A percentile compares a stretch with the other conserved stretches of the same genome.
Evolutionary conservation across 2,329 filamentous ascomycete species (phyloP).

Genomic region (Sarocladium oryzae): DNA sequence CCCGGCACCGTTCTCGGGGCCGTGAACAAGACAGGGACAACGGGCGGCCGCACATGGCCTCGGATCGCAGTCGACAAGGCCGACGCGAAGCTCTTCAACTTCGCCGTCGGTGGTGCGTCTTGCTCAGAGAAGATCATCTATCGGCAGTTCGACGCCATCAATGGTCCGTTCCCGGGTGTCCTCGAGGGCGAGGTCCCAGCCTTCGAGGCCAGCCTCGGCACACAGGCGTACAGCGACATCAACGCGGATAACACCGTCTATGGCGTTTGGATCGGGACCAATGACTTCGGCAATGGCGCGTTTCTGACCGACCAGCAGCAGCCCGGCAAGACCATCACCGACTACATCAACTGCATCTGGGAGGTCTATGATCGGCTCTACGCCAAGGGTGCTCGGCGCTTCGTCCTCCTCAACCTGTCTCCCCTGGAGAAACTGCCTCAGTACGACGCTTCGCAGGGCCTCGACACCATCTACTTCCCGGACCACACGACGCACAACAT

Average conservation of each 20-base stretch:
- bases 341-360: constrained; percentile 66
- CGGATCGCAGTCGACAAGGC: constrained; percentile 58
- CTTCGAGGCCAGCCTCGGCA: constrained; percentile 41
- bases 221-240: not conserved
- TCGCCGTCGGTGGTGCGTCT: constrained; percentile 66
- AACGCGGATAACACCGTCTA: constrained; percentile 58
- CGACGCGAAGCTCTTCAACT: constrained; percentile 54
- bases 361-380: constrained; percentile 57
- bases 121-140: constrained; percentile 64
- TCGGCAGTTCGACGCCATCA: constrained; percentile 44
- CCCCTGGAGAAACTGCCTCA: constrained; percentile 63
- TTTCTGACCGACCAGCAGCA: constrained; percentile 62
- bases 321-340: constrained; percentile 50
- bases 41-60: constrained; percentile 63
- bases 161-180: constrained; percentile 54
- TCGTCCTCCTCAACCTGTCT: constrained; percentile 64
- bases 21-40: constrained; percentile 44
- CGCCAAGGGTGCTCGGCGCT: constrained; percentile 58
- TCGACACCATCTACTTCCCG: constrained; percentile 32
- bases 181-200: constrained; percentile 54
- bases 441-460: constrained; percentile 38
- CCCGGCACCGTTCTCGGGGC: constrained; percentile 43
- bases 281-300: constrained; percentile 62
- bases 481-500: constrained; percentile 40
- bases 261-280: constrained; percentile 74